Base-by-base conservation (phyloP, 179 eudicot genomes). In the Corrigiola litoralis region DNA sequence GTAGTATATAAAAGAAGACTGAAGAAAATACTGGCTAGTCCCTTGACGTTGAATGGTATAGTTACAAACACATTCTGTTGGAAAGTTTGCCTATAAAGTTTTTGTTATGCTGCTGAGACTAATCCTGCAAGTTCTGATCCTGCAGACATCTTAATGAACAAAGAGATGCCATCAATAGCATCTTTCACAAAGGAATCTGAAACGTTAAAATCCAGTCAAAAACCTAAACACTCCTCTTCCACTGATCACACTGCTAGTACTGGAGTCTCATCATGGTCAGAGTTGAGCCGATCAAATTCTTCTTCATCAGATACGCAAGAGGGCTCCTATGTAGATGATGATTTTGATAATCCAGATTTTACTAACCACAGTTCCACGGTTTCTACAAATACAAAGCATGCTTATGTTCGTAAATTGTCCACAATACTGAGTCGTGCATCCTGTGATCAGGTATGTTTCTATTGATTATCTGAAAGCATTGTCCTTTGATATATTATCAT, bases 1-100 rank as follows among this genome's bases (percentile, higher is more conserved):
- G 67, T 88, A 65, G 84, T 90, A 49, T 74, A 89, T 8, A 76
- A 76, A 74, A 48, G 75, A 55, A 78, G 79, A 70, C 75, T 88
- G 51, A 77, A 72, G 65, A 79, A 86, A 17, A 82, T 64, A 49
- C 79, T 77, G 11, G 75, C 69, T 40, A 61, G 64, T 61, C 71
- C 83, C 54, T 58, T 77, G 69, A 71, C 66, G 52, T 64, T 76
- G 46, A 29, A 68, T 20, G 85, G 94, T 89, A 75, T 17, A 65
- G 48, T 41, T 16, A 52, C 12, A 36, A 38, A 23, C 18, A 58
- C 13, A 11, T 25, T 24, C 4, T 58, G 46, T 58, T 47, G 24
- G 27, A 38, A 16, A 36, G 12, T 12, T 54, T 10, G 29, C 6
- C 23, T 20, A 33, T 18, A 41, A 42, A 36, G 18, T 57, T 57